Conservation (phyloP, 2,329 filamentous ascomycete species). For the Penicillium expansum region DNA sequence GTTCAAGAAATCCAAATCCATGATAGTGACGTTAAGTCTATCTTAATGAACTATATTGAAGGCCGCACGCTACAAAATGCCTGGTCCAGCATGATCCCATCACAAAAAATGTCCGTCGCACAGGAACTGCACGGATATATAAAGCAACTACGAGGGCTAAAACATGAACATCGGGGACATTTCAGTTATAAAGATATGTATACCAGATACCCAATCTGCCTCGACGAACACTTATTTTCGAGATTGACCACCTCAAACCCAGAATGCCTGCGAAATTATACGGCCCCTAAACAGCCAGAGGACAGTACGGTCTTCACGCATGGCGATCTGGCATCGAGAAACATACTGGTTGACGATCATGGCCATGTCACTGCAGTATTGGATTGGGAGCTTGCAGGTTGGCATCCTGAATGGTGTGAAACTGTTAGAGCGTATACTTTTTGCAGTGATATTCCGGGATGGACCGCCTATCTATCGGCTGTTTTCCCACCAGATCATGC, state of each 20-base stretch:
- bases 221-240: not conserved
- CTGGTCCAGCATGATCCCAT: conserved; percentile 8
- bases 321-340: conserved; percentile 5
- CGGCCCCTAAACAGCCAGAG: not conserved
- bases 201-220: not conserved
- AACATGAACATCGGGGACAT: no score
- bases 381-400: conserved; percentile 11
- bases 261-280: not conserved
- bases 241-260: not conserved
- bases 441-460: conserved; percentile 1
- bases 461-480: not conserved
- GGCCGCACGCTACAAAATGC: conserved; percentile 1
- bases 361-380: conserved; percentile 5
- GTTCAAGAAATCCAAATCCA: not conserved
- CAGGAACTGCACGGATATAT: conserved; percentile 9
- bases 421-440: conserved; percentile 1
- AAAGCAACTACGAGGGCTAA: not conserved
- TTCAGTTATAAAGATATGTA: not conserved
- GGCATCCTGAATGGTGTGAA: conserved; percentile 3
- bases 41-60: conserved; percentile 5
- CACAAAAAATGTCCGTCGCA: conserved; percentile 2
- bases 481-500: no score
- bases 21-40: not conserved
- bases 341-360: conserved; percentile 11
- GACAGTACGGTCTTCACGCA: conserved; percentile 6